phyloP scores from a whole-genome alignment of 176 grass and related monocot species.

The Oryza australiensis region DNA sequence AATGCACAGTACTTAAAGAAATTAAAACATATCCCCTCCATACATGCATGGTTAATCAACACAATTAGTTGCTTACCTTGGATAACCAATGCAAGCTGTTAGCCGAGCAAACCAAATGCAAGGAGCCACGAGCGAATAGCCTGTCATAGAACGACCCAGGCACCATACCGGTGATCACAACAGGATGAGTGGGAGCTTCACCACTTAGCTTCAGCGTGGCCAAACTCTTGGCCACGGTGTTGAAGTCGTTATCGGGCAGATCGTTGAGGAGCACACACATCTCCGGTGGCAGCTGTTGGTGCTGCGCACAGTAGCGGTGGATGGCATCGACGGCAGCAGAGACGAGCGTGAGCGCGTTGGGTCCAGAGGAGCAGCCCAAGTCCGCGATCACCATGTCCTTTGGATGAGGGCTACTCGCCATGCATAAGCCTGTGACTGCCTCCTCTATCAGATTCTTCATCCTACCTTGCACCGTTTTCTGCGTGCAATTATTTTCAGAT shows the following conservation, averaged over 20 bases:
- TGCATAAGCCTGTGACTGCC: neutral
- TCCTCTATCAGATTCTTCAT: neutral
- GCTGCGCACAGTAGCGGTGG: neutral
- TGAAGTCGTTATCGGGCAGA: conserved; percentile 18
- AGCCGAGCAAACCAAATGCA: neutral
- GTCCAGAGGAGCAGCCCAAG: neutral
- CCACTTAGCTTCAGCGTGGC: neutral
- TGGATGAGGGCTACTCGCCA: neutral
- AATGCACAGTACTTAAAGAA: neutral
- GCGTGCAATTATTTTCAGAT: neutral
- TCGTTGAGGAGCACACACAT: neutral
- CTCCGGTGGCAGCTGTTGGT: neutral
- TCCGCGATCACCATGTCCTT: neutral
- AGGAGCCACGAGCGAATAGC: neutral
- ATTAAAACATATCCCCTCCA: too few species aligned
- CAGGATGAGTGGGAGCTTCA: neutral
- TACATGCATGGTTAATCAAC: too few species aligned
- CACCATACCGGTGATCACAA: neutral
- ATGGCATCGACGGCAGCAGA: neutral
- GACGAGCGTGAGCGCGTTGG: neutral
- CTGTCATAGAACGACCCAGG: conserved; percentile 7
- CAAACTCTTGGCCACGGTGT: neutral
- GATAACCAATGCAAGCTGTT: conserved; percentile 14
- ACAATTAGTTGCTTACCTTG: neutral
- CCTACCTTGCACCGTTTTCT: neutral